Evolutionary conservation across 352 stramenopile species (phyloP), one percentile per base, ranked within the genome.

Genomic region (Globisporangium acanthophoron): DNA sequence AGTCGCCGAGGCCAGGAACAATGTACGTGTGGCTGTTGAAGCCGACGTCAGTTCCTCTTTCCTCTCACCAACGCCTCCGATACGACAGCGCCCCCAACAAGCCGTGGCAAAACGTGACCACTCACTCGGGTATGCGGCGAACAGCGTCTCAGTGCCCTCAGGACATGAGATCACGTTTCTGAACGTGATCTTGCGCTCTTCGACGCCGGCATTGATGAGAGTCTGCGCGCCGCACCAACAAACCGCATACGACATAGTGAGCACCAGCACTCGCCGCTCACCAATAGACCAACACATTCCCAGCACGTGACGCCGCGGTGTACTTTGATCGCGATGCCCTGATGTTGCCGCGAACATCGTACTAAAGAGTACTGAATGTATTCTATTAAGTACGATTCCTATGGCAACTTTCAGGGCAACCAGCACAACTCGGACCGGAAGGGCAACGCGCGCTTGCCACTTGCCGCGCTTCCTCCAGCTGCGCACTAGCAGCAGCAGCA

Each of bases 11-110:
- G 13, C 96, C 96, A 4, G 96, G 96, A 46, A 98, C 67, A 62
- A 98, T 99, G 72, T 94, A 99, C 73, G 98, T 98, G 35, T 94
- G 76, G 58, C 90, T 85, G 74, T 99, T 98, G 50, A 98, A 71
- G 18, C 87, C 78, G 27, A 20, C 8, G 20, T 35, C 20, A 56
- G 15, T 43, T 13, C 12, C 43, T 45, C 2, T 24, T 16, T 48
- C 43, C 35, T 48, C n/a, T 3, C n/a, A 16, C 21, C 6, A 16
- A 48, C 43, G 20, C 24, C 1, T 27, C 24, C 24, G 24, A 27
- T 27, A 27, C 24, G 24, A 27, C 24, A 27, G 24, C 24, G 24
- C 24, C 24, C 24, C 24, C 24, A 27, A 27, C 24, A 27, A 27
- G 24, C 16, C 40, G 12, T 21, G 52, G 3, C 27, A 47, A 66